Evolutionary conservation across 345 rosid species (phyloP).

Genomic region (Lumnitzera racemosa): DNA sequence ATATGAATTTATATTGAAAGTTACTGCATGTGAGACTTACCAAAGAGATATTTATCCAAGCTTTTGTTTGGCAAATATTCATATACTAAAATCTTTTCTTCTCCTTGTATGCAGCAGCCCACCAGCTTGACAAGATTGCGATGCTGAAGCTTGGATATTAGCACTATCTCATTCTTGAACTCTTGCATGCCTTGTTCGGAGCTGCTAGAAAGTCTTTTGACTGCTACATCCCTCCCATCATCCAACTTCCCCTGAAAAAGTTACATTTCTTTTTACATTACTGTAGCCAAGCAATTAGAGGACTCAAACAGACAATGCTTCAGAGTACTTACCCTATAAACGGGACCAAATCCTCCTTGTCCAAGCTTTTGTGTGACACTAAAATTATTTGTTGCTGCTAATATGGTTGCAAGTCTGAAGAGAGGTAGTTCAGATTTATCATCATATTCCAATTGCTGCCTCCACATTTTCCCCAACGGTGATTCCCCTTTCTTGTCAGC

Average conservation of each 20-base stretch:
- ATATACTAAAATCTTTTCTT: slow-evolving; percentile 49
- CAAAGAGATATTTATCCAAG: slow-evolving; percentile 22
- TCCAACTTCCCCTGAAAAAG: slow-evolving; percentile 35
- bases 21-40: slow-evolving; percentile 3
- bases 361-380: slow-evolving; percentile 4
- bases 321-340: slow-evolving; percentile 6
- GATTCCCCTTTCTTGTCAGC: background rate
- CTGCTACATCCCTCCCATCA: slow-evolving; percentile 42
- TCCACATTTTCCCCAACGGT: background rate
- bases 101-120: slow-evolving; percentile 53
- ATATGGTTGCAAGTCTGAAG: background rate
- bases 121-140: slow-evolving; percentile 51
- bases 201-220: slow-evolving; percentile 43
- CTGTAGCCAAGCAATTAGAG: background rate
- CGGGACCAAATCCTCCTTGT: slow-evolving; percentile 10
- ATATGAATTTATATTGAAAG: too few species aligned
- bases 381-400: slow-evolving; percentile 5
- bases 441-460: background rate
- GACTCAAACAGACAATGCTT: background rate
- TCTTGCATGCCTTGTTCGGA: slow-evolving; percentile 62
- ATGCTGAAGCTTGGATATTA: slow-evolving; percentile 60
- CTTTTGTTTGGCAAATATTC: slow-evolving; percentile 37
- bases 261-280: too few species aligned
- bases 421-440: background rate
- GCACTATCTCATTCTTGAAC: slow-evolving; percentile 47